A percentile compares a stretch with the other conserved stretches of the same genome.
phyloP scores from a whole-genome alignment of 1,284 basidiomycete species.

The Pseudozyma hubeiensis region DNA sequence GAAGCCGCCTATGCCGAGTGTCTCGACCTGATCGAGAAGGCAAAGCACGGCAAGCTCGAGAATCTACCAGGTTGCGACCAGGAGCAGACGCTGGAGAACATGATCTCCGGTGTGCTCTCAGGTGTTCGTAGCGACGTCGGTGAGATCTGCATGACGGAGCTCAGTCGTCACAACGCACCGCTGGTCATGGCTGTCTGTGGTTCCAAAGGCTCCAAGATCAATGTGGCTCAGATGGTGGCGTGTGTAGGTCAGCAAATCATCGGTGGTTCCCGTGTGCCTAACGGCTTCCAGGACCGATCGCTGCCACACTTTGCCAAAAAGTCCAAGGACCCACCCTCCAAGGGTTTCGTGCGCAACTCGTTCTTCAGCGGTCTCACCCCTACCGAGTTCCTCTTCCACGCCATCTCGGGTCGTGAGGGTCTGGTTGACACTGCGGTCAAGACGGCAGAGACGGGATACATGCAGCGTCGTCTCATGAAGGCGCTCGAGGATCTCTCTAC shows the following conservation, averaged over 20 bases:
- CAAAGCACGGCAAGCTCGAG: constrained; percentile 91
- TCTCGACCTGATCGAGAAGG: constrained; percentile 84
- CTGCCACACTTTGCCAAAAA: constrained; percentile 98
- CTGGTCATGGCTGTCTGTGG: constrained; percentile 99
- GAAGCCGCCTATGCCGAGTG: constrained; percentile 90
- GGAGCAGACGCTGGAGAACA: constrained; percentile 94
- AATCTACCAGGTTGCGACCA: constrained; percentile 97
- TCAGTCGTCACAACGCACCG: constrained; percentile 95
- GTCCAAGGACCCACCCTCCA: constrained; percentile 94
- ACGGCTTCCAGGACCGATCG: constrained; percentile 99
- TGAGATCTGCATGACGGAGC: constrained; percentile 96
- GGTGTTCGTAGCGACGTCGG: constrained; percentile 96
- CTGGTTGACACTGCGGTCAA: constrained; percentile 99
- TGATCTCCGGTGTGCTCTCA: constrained; percentile 92
- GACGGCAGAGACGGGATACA: constrained; percentile 99
- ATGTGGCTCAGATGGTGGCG: constrained; percentile 99
- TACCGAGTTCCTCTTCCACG: constrained; percentile 98
- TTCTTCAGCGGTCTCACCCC: constrained; percentile 95
- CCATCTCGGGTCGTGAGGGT: constrained; percentile 98
- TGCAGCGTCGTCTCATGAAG: constrained; percentile 99
- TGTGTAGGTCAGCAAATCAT: constrained; percentile 99
- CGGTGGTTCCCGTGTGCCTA: constrained; percentile 94
- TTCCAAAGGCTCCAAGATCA: constrained; percentile 97
- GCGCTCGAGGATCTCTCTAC: constrained; percentile 96
- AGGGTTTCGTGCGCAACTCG: constrained; percentile 95